These are phyloP conservation scores for Capsicum chinense DNA, from an alignment of 257 asterid species.

Conservation along the genomic window DNA sequence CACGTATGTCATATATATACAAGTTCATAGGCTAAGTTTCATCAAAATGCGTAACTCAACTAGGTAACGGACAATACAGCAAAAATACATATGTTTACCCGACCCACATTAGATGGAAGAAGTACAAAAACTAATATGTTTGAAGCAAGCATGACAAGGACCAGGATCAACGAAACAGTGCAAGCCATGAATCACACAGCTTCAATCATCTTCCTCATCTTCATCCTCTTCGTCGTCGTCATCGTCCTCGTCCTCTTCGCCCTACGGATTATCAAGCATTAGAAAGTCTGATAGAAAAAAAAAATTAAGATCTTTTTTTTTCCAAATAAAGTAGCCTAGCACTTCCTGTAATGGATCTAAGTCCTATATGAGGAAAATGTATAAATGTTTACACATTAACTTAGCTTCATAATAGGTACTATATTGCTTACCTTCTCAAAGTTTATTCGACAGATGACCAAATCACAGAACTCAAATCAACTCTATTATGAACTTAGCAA, in stretches of 20 bases:
- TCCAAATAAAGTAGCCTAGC: neutral
- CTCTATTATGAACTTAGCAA: neutral
- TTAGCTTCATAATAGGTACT: neutral
- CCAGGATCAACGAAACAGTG: neutral
- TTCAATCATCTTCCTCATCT: constrained; percentile 22
- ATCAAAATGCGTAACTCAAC: neutral
- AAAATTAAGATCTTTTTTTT: neutral
- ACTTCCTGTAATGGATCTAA: neutral
- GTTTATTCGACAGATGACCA: neutral
- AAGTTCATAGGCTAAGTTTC: constrained; percentile 8
- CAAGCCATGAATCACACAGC: neutral
- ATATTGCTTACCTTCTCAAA: neutral
- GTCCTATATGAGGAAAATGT: too few relatives aligned
- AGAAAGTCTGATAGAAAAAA: neutral
- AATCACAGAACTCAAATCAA: constrained; percentile 8
- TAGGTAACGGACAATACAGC: constrained; percentile 8
- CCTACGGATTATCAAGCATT: neutral
- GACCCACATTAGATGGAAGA: neutral
- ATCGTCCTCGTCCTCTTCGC: neutral
- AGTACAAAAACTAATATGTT: constrained; percentile 9
- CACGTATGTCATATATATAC: neutral
- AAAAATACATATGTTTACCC: neutral
- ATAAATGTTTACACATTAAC: neutral
- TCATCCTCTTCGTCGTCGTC: neutral
- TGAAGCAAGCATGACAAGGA: constrained; percentile 6